Evolutionary conservation across 192 early-diverging fungal genomes (phyloP).

Genomic region (Coemansia sp.): DNA sequence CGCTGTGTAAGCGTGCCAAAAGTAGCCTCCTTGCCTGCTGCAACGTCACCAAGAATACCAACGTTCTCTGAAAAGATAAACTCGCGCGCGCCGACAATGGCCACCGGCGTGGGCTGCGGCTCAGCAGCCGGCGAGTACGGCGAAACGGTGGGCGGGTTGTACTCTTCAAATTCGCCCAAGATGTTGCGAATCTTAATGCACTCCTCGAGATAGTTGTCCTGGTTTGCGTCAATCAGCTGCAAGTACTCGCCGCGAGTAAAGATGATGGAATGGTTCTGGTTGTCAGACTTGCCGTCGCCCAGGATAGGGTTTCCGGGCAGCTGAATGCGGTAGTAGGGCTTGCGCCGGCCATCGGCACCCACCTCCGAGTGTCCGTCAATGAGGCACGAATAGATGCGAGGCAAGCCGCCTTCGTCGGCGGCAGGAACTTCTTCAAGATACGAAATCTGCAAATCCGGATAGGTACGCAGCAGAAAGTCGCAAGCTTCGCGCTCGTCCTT

Average conservation of each 20-base stretch:
- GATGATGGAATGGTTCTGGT: constrained; percentile 82
- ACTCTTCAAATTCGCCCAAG: constrained; percentile 79
- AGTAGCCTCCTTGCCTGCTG: constrained; percentile 83
- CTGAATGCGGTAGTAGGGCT: constrained; percentile 70
- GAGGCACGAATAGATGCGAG: constrained; percentile 57
- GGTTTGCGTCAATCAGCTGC: constrained; percentile 84
- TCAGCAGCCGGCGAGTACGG: constrained; percentile 66
- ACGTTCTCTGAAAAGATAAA: constrained; percentile 84
- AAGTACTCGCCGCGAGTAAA: constrained; percentile 85
- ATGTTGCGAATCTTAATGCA: constrained; percentile 83
- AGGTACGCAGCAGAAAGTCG: constrained; percentile 70
- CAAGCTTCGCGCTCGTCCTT: constrained; percentile 70
- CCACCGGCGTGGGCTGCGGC: constrained; percentile 64
- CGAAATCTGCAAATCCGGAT: constrained; percentile 75
- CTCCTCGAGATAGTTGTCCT: constrained; percentile 92
- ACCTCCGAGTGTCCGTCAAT: constrained; percentile 75
- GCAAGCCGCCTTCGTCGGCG: constrained; percentile 58
- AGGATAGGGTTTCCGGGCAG: constrained; percentile 81
- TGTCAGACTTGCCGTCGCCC: constrained; percentile 90
- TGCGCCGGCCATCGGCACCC: constrained; percentile 65
- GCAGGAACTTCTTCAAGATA: constrained; percentile 70
- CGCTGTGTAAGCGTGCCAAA: constrained; percentile 83
- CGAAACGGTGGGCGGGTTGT: constrained; percentile 59
- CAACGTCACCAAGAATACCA: constrained; percentile 82
- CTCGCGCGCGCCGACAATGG: constrained; percentile 82